Base-by-base conservation (phyloP, 129 eudicot species). In the Dittrichia graveolens region DNA sequence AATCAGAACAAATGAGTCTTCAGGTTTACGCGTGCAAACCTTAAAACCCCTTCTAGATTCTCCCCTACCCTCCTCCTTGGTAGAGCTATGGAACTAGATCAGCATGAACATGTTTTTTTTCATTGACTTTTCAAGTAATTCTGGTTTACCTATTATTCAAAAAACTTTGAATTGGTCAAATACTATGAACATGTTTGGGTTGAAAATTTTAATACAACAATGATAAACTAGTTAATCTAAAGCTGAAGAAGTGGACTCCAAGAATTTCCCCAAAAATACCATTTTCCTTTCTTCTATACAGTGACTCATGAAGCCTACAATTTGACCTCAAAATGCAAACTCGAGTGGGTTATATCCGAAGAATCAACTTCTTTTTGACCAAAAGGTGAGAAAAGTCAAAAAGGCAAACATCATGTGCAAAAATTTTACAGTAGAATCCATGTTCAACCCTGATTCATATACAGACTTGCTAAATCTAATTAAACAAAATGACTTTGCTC, bases 141-240 rank as follows among this genome's bases (percentile, higher is more conserved):
- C 58, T 66, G 43, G 7, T 63, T 71, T 35, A 83, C 81, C 83
- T 83, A 65, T 64, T 53, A 78, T 57, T 63, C 73, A 73, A 73
- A 49, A 52, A 76, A 18, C 45, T 44, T 54, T 10, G 31, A 67
- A 42, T 13, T n/a, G n/a, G n/a, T 73, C 75, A 65, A 14, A 65
- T 40, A 49, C 46, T 16, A 75, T 56, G 35, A 45, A 38, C 8
- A 8, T 41, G n/a, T 3, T 49, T 39, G 0, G 3, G 49, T 15
- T 16, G 48, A 65, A 35, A 35, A 34, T 2, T 5, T 34, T 61
- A 61, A 53, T 53, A 61, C 16, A 66, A 41, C 3, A 5, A 14
- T 55, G 43, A n/a, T n/a, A 5, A 37, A 41, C 14, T 7, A 45
- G 80, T 44, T 49, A 76, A 69, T 15, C 42, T 15, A 24, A n/a